Conservation (phyloP, 2,329 filamentous ascomycete genomes). For the Plectosphaerella plurivora region DNA sequence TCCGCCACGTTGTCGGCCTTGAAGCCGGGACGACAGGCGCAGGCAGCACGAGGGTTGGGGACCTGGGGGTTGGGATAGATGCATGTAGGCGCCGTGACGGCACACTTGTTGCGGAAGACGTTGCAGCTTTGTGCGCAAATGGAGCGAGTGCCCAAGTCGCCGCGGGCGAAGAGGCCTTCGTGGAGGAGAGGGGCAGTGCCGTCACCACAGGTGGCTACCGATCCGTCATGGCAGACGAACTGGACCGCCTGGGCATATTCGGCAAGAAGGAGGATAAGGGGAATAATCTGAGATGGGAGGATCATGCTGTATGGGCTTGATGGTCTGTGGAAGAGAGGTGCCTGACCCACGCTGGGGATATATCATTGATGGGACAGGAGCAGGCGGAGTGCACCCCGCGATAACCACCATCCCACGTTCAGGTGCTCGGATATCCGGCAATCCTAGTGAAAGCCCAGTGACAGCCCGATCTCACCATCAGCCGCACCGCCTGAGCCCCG, state of each 20-base stretch:
- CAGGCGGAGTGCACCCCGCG: no score
- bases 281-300: not conserved
- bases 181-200: not conserved
- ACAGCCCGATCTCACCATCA: no score
- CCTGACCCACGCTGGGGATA: no score
- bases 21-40: constrained; percentile 3
- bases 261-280: not conserved
- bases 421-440: no score
- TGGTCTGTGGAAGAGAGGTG: no score
- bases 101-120: constrained; percentile 3
- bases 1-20: constrained; percentile 3
- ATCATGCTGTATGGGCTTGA: no score
- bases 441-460: no score
- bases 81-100: constrained; percentile 5
- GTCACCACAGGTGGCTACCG: not conserved
- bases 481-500: no score
- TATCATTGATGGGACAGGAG: no score
- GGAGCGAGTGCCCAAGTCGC: not conserved
- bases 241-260: not conserved
- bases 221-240: not conserved
- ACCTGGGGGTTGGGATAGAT: constrained; percentile 6
- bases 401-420: no score
- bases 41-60: constrained; percentile 22
- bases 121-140: constrained; percentile 2
- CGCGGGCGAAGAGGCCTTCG: not conserved